A percentile compares a stretch with the other conserved stretches of the same genome.
Evolutionary conservation across 2,329 filamentous ascomycete species (phyloP).

Genomic region (Bipolaris sorokiniana): DNA sequence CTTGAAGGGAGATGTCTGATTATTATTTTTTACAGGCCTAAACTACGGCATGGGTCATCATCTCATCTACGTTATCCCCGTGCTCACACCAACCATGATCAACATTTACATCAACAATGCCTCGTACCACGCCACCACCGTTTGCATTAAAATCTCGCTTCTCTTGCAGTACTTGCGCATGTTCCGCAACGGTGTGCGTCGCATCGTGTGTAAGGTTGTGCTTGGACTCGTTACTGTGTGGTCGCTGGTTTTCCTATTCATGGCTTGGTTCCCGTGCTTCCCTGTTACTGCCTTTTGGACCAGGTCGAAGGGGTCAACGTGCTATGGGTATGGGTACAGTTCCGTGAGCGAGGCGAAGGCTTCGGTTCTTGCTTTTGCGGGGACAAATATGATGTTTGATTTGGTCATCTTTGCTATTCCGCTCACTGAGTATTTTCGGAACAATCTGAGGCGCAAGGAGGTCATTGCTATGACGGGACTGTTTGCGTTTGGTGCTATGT

Average conservation of each 20-base stretch:
- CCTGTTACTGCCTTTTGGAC: slow-evolving; percentile 33
- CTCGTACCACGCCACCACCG: slow-evolving; percentile 37
- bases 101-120: slow-evolving; percentile 36
- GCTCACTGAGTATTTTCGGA: slow-evolving; percentile 33
- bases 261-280: slow-evolving; percentile 42
- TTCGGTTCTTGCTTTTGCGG: slow-evolving; percentile 31
- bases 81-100: slow-evolving; percentile 25
- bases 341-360: slow-evolving; percentile 21
- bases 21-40: slow-evolving; percentile 21
- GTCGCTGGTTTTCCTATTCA: slow-evolving; percentile 36
- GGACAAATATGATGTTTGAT: slow-evolving; percentile 42
- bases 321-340: slow-evolving; percentile 35
- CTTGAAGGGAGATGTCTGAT: slow-evolving; percentile 8
- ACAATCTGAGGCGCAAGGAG: slow-evolving; percentile 30
- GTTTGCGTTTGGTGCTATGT: slow-evolving; percentile 37
- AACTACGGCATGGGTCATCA: slow-evolving; percentile 42
- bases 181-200: slow-evolving; percentile 31
- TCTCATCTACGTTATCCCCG: slow-evolving; percentile 24
- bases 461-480: slow-evolving; percentile 36
- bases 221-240: slow-evolving; percentile 29
- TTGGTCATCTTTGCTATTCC: slow-evolving; percentile 37
- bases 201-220: slow-evolving; percentile 22
- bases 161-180: slow-evolving; percentile 45
- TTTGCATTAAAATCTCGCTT: slow-evolving; percentile 44
- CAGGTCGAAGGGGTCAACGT: slow-evolving; percentile 24